phyloP scores from a whole-genome alignment of 2,329 filamentous ascomycete genomes.

The Fusarium veterinarium region DNA sequence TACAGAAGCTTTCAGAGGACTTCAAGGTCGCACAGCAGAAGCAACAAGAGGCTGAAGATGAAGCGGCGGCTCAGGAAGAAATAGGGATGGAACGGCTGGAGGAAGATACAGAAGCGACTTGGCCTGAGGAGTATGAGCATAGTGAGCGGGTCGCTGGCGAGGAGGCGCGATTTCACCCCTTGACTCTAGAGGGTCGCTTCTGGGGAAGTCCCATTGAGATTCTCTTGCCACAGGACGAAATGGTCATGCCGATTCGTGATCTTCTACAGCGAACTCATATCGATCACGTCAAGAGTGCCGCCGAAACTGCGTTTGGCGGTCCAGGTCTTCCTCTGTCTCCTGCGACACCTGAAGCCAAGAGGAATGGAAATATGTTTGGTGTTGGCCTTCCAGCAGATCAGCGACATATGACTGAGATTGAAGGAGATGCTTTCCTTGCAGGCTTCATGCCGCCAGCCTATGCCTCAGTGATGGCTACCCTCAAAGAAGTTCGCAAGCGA shows the following conservation, averaged over 20 bases:
- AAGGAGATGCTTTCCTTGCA: conserved; percentile 78
- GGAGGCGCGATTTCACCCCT: conserved; percentile 73
- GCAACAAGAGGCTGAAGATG: conserved; percentile 46
- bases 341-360: conserved; percentile 71
- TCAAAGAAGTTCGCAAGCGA: conserved; percentile 80
- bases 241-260: conserved; percentile 76
- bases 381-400: conserved; percentile 74
- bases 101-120: conserved; percentile 37
- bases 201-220: conserved; percentile 79
- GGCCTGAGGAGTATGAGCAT: conserved; percentile 48
- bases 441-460: conserved; percentile 78
- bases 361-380: conserved; percentile 69
- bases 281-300: conserved; percentile 79
- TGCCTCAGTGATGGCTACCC: conserved; percentile 71
- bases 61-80: conserved; percentile 50
- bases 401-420: conserved; percentile 76
- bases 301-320: conserved; percentile 82
- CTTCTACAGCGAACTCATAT: conserved; percentile 76
- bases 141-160: conserved; percentile 50
- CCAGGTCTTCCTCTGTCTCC: conserved; percentile 80
- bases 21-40: conserved; percentile 61
- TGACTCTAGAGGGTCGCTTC: conserved; percentile 80
- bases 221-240: conserved; percentile 74
- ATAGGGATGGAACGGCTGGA: conserved; percentile 48
- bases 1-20: conserved; percentile 67